A percentile compares a stretch with the other conserved stretches of the same genome.
Conservation (phyloP, 1,284 basidiomycete species). For the Apiotrichum veenhuisii region DNA sequence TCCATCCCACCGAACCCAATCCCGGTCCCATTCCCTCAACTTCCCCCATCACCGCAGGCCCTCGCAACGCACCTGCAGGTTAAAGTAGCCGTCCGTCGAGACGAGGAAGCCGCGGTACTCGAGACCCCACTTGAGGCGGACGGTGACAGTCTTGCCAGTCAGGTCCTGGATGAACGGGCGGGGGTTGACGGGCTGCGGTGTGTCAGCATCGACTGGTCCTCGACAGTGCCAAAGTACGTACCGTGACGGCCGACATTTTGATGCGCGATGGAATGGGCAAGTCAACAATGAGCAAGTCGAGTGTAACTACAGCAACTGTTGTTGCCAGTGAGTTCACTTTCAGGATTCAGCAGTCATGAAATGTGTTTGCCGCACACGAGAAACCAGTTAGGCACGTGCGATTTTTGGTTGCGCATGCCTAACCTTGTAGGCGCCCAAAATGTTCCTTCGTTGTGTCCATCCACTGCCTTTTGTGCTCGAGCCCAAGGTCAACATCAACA, state of each 20-base stretch:
- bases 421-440: not conserved
- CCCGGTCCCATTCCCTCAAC: not conserved
- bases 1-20: not conserved
- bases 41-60: not conserved
- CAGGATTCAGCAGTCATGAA: too few species aligned
- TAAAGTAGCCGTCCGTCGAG: constrained; percentile 99
- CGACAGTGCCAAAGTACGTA: not conserved
- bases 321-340: too few species aligned
- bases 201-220: not conserved
- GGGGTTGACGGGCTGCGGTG: constrained; percentile 76
- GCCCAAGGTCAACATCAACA: too few species aligned
- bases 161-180: constrained; percentile 98
- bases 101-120: constrained; percentile 99
- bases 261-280: not conserved
- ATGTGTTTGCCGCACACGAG: too few species aligned
- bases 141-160: constrained; percentile 93
- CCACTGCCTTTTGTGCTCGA: not conserved
- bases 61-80: constrained; percentile 69
- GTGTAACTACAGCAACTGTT: not conserved
- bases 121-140: constrained; percentile 96
- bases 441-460: not conserved
- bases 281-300: not conserved
- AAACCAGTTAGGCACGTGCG: too few species aligned
- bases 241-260: constrained; percentile 35
- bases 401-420: too few species aligned